Evolutionary conservation across 2,329 filamentous ascomycete species (phyloP), one percentile per base, ranked within the genome.

Genomic region (Fusarium caatingaense): DNA sequence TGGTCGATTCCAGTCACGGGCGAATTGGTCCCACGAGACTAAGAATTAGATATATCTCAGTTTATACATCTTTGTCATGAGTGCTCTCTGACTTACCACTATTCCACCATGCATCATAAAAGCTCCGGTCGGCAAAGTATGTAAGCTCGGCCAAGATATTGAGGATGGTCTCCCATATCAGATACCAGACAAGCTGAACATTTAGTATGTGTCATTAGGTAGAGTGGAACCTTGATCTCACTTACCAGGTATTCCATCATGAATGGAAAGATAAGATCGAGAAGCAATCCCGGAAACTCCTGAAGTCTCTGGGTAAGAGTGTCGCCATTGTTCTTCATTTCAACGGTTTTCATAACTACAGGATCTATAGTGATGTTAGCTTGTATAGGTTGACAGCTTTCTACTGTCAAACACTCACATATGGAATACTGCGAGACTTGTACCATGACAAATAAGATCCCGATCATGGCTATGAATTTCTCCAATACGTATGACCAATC

Each of bases 101-200:
- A 70, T 90, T 90, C 88, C 88, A 89, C 88, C 88, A 90, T 50
- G 86, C 84, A 41, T 85, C 84, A 73, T 90, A 90, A 78, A 94
- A 94, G 65, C 88, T 90, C 48, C 92, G 87, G 76, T 94, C 92
- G 7, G 92, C 92, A 77, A 94, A 95, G 67, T 85, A 84, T 0
- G 92, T 94, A 58, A 94, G 77, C 78, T 95, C 92, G 6, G 92
- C 92, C 23, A 94, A 83, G 16, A 93, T 87, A 77, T 94, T 94
- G 64, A 94, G 83, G 37, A 91, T 87, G 5, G 88, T 88, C 78
- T 91, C 89, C 92, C 92, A 95, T 69, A 94, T 94, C 28, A 95
- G 86, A 77, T 94, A 94, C 90, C 92, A 95, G 0, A 88, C 86
- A 60, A 93, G 85, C 80, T 84, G 53, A 21, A 15, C 34, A 7